A percentile compares a stretch with the other conserved stretches of the same genome.
Evolutionary conservation across 1,284 basidiomycete genomes (phyloP).

Genomic region (Porodaedalea pini): DNA sequence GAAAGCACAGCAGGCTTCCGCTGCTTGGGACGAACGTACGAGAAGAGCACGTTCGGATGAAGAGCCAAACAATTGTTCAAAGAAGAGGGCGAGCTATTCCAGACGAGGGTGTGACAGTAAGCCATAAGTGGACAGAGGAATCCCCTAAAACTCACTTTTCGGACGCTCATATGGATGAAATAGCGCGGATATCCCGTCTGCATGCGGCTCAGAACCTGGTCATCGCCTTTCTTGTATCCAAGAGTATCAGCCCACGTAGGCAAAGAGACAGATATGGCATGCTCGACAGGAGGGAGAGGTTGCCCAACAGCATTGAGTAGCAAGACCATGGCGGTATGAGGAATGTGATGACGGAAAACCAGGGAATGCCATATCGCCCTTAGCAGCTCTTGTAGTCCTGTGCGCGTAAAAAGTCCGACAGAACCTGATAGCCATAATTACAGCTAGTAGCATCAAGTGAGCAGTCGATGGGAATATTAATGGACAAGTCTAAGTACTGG

Average conservation of each 20-base stretch:
- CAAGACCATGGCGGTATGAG: no score
- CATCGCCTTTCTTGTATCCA: constrained; percentile 88
- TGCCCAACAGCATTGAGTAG: no score
- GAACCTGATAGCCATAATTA: no score
- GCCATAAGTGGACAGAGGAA: background rate
- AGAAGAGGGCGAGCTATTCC: no score
- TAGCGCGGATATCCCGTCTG: constrained; percentile 95
- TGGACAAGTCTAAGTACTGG: no score
- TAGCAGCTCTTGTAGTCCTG: no score
- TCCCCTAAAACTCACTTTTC: constrained; percentile 57
- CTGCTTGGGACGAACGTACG: constrained; percentile 68
- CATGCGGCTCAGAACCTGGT: constrained; percentile 79
- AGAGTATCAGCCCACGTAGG: constrained; percentile 95
- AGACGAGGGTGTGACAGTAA: background rate
- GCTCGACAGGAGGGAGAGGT: constrained; percentile 69
- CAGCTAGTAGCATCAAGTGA: no score
- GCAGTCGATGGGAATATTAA: no score
- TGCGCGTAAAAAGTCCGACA: no score
- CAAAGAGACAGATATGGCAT: constrained; percentile 96
- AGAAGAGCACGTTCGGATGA: constrained; percentile 67
- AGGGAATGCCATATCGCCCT: no score
- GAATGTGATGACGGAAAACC: no score
- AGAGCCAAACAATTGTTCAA: background rate
- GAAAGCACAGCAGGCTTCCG: constrained; percentile 74
- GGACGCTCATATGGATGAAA: constrained; percentile 87